phyloP scores from a whole-genome alignment of 2,329 filamentous ascomycete genomes.

The Phialemoniopsis sp. region DNA sequence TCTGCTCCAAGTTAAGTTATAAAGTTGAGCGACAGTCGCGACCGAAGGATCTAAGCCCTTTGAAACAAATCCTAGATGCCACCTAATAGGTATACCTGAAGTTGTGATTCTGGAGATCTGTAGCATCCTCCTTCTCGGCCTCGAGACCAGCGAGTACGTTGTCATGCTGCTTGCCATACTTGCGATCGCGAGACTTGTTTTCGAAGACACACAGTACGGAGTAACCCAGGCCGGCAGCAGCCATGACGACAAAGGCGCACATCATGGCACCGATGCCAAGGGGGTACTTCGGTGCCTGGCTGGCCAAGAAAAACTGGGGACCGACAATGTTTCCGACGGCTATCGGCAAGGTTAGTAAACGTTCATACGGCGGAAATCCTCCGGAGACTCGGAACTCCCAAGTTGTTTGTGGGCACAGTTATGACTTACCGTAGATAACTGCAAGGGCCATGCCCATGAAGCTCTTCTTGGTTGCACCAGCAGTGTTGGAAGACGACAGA shows the following conservation, averaged over 20 bases:
- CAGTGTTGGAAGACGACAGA: conserved; percentile 20
- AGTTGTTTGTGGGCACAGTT: not conserved
- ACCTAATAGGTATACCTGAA: conserved; percentile 9
- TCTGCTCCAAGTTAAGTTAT: too few relatives aligned
- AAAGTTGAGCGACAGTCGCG: too few relatives aligned
- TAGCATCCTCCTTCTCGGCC: conserved; percentile 7
- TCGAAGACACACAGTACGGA: not conserved
- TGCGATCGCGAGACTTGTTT: conserved; percentile 1
- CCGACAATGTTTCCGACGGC: too few relatives aligned
- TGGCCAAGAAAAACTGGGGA: too few relatives aligned
- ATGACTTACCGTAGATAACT: conserved; percentile 14
- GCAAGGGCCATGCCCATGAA: conserved; percentile 21
- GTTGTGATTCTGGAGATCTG: conserved; percentile 8
- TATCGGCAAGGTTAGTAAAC: too few relatives aligned
- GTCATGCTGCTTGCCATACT: conserved; percentile 2
- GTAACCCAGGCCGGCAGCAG: not conserved
- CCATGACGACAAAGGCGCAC: conserved; percentile 1
- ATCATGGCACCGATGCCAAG: conserved; percentile 3
- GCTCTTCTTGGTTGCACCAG: conserved; percentile 23
- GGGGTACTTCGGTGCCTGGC: not conserved
- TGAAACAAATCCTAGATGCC: too few relatives aligned
- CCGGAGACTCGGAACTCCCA: too few relatives aligned
- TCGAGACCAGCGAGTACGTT: conserved; percentile 7
- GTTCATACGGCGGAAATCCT: too few relatives aligned
- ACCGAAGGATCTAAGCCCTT: too few relatives aligned